Evolutionary conservation across 1,284 basidiomycete species (phyloP).

Genomic region (Termitomyces sp.): DNA sequence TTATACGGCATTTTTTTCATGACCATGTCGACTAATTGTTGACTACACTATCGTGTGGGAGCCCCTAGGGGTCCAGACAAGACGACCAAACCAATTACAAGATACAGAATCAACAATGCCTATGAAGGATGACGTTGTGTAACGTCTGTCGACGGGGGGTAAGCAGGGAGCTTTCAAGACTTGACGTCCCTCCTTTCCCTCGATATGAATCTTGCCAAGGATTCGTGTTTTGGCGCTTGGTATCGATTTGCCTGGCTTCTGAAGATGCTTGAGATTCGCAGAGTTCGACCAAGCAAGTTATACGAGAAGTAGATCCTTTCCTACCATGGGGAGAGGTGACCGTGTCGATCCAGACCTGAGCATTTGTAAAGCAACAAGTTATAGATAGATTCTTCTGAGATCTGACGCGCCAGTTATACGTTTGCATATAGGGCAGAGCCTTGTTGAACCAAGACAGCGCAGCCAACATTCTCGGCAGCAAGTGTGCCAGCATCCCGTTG

Average conservation of each 20-base stretch:
- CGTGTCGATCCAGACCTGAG: background rate
- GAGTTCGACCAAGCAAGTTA: background rate
- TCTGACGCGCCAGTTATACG: conserved; percentile 71
- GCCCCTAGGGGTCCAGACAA: background rate
- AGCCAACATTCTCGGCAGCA: conserved; percentile 78
- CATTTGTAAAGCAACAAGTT: conserved; percentile 3
- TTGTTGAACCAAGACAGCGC: conserved; percentile 72
- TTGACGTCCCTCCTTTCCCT: background rate
- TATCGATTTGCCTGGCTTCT: background rate
- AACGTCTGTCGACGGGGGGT: background rate
- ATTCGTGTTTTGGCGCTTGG: background rate
- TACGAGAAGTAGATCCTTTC: background rate
- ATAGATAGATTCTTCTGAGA: conserved; percentile 62
- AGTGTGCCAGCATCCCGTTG: conserved; percentile 83
- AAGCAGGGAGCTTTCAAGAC: background rate
- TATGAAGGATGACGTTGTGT: background rate
- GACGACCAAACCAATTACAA: background rate
- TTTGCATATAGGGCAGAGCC: conserved; percentile 79
- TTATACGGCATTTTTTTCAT: background rate
- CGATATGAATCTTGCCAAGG: background rate
- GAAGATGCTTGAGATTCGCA: background rate
- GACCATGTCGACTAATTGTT: no score
- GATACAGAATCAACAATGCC: background rate
- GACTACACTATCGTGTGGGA: background rate
- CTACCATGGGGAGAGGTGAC: background rate